These are phyloP conservation scores for Dictyostelium firmibasis DNA, from an alignment of 78 protist species.

Conservation along the genomic window DNA sequence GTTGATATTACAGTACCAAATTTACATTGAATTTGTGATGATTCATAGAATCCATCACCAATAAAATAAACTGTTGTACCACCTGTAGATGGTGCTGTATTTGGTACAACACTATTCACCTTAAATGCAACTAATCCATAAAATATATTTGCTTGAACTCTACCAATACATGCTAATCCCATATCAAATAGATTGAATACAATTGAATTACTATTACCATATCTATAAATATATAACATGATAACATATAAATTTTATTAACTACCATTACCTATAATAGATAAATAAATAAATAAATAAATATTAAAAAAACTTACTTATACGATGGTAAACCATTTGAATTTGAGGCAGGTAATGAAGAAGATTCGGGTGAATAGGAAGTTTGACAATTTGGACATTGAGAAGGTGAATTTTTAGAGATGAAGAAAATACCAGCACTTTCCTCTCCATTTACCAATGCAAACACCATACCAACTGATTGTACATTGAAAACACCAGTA, in stretches of 20 bases:
- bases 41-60: not conserved
- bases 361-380: not conserved
- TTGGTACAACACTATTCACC: not conserved
- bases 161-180: not conserved
- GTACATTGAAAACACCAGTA: not conserved
- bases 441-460: not conserved
- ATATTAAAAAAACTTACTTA: not conserved
- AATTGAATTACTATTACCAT: not conserved
- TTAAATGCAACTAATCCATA: constrained; percentile 33
- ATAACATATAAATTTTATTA: no score
- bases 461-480: not conserved
- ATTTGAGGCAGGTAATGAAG: not conserved
- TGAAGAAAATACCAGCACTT: not conserved
- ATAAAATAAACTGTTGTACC: not conserved
- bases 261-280: no score
- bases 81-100: not conserved
- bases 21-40: not conserved
- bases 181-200: no score
- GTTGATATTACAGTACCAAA: not conserved
- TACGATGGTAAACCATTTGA: not conserved
- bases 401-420: not conserved
- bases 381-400: not conserved
- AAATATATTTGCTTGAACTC: not conserved
- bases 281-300: not conserved
- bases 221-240: not conserved